phyloP scores from a whole-genome alignment of 2,329 filamentous ascomycete genomes.

The Achaetomium macrosporum region DNA sequence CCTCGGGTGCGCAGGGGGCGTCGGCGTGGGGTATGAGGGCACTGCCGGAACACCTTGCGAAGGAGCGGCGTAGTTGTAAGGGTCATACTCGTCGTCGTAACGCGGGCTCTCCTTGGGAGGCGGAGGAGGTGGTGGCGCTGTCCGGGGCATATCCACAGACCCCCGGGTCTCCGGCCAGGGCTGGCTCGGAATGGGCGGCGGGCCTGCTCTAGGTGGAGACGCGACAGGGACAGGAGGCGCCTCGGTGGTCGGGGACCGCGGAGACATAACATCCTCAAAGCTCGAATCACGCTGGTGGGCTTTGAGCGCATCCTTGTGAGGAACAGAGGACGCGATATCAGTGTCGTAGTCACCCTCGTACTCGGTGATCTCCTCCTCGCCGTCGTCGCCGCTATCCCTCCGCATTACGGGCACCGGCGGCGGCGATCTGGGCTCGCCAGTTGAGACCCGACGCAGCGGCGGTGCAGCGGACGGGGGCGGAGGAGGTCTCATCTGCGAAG shows the following conservation, averaged over 20 bases:
- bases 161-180: constrained; percentile 45
- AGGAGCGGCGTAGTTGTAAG: constrained; percentile 49
- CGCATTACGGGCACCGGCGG: constrained; percentile 32
- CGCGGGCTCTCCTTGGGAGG: constrained; percentile 40
- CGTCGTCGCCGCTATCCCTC: constrained; percentile 55
- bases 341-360: constrained; percentile 98
- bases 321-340: constrained; percentile 89
- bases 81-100: constrained; percentile 63
- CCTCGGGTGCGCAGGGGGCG: constrained; percentile 31
- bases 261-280: constrained; percentile 60
- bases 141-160: constrained; percentile 67
- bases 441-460: constrained; percentile 49
- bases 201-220: constrained; percentile 49
- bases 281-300: constrained; percentile 72
- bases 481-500: constrained; percentile 55
- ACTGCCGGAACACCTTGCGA: constrained; percentile 24
- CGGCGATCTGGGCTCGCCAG: constrained; percentile 43
- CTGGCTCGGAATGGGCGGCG: constrained; percentile 37
- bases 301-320: constrained; percentile 88
- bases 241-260: constrained; percentile 49
- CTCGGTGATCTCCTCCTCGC: constrained; percentile 77
- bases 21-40: constrained; percentile 30
- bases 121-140: constrained; percentile 60
- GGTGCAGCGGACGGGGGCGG: constrained; percentile 54
- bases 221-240: constrained; percentile 36